Percentiles rank a stretch among this genome's conserved stretches.
These are phyloP conservation scores for Citrus trifoliata DNA, from an alignment of 345 rosid species.

Conservation along the genomic window DNA sequence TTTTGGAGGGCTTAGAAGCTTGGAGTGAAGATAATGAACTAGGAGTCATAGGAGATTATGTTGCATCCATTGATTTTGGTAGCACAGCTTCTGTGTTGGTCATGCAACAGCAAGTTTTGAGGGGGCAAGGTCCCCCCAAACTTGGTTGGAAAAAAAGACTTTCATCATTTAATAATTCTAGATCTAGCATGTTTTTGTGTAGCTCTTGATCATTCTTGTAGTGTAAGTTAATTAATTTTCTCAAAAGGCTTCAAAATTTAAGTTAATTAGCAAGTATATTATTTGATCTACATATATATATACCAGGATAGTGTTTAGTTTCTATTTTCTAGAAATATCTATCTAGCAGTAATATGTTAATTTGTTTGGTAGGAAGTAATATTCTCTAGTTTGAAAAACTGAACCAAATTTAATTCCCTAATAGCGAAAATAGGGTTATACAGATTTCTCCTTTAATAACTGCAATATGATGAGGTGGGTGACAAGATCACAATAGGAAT, in stretches of 20 bases:
- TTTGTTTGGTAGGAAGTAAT: too few relatives aligned
- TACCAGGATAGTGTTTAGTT: too few relatives aligned
- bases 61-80: constrained; percentile 48
- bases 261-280: too few relatives aligned
- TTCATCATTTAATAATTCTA: background rate
- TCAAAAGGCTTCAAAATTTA: background rate
- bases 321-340: background rate
- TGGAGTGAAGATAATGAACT: constrained; percentile 59
- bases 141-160: background rate
- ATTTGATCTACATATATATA: too few relatives aligned
- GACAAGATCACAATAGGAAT: too few relatives aligned
- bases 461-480: too few relatives aligned
- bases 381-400: too few relatives aligned
- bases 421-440: too few relatives aligned
- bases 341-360: background rate
- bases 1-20: constrained; percentile 50
- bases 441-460: too few relatives aligned
- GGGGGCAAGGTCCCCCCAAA: constrained; percentile 15
- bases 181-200: background rate
- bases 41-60: constrained; percentile 62
- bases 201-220: background rate
- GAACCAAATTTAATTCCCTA: too few relatives aligned
- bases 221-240: too few relatives aligned
- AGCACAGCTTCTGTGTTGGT: constrained; percentile 60
- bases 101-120: constrained; percentile 64